These are phyloP conservation scores for Arabis alpina DNA, from an alignment of 345 rosid genomes.

Conservation along the genomic window DNA sequence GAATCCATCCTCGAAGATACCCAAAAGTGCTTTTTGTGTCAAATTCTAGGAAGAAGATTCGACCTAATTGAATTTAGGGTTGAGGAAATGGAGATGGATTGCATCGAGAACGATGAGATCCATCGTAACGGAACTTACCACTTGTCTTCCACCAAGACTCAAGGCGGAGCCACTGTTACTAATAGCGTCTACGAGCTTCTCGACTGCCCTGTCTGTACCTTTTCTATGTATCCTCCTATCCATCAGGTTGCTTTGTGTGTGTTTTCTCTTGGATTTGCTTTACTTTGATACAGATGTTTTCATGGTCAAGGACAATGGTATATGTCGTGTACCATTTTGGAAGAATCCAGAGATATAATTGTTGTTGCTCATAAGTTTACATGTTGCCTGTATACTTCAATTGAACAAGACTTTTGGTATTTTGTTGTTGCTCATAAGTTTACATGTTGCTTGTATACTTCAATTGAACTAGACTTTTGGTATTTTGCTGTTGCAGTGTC, in stretches of 20 bases:
- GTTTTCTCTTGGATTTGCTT: neutral
- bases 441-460: neutral
- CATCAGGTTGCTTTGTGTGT: constrained; percentile 68
- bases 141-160: constrained; percentile 65
- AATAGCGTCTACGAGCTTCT: constrained; percentile 94
- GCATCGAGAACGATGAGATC: constrained; percentile 75
- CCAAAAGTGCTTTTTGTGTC: constrained; percentile 32
- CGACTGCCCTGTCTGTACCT: constrained; percentile 98
- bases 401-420: constrained; percentile 6
- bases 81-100: constrained; percentile 70
- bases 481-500: constrained; percentile 60
- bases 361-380: neutral
- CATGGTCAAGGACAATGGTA: neutral
- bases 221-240: constrained; percentile 98
- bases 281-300: neutral
- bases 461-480: constrained; percentile 11
- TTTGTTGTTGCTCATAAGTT: constrained; percentile 29
- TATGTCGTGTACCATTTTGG: neutral
- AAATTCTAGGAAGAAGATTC: constrained; percentile 16
- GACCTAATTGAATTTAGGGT: constrained; percentile 29
- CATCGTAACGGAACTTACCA: constrained; percentile 53
- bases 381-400: neutral
- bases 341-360: neutral
- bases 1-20: constrained; percentile 36
- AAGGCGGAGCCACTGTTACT: constrained; percentile 56